Conservation (phyloP, 257 asterid genomes). For the Vinca minor region DNA sequence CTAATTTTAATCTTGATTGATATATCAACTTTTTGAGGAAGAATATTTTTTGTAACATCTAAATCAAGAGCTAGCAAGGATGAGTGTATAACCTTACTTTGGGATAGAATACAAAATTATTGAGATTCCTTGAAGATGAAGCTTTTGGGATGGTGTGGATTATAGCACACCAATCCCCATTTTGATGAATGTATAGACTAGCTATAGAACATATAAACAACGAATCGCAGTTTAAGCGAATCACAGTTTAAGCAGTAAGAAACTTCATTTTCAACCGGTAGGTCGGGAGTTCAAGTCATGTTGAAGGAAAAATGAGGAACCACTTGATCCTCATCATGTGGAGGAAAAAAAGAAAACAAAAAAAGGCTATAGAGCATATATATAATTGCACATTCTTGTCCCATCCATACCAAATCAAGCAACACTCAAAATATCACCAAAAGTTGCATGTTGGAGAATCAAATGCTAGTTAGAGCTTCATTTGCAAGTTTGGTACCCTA, state of each 20-base stretch:
- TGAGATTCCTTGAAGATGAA: background rate
- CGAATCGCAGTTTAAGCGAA: no score
- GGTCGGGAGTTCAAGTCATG: no score
- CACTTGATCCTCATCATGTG: no score
- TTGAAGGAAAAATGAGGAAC: no score
- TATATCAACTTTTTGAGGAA: conserved; percentile 11
- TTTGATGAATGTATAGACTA: conserved; percentile 11
- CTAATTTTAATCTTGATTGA: conserved; percentile 2
- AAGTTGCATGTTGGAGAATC: conserved; percentile 13
- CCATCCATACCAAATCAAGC: conserved; percentile 6
- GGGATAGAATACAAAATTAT: background rate
- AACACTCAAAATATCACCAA: conserved; percentile 1
- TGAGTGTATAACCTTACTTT: background rate
- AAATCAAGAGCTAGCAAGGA: background rate
- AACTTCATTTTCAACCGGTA: no score
- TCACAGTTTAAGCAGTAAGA: no score
- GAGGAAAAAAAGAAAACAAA: no score
- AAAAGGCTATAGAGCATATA: no score
- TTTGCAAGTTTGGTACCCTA: conserved; percentile 13
- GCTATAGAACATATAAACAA: no score
- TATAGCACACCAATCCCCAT: conserved; percentile 8
- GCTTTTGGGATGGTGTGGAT: conserved; percentile 13
- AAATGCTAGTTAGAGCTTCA: conserved; percentile 15
- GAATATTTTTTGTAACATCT: conserved; percentile 13
- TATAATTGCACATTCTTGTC: conserved; percentile 13